Evolutionary conservation across 345 rosid genomes (phyloP).

Genomic region (Brassica nigra): DNA sequence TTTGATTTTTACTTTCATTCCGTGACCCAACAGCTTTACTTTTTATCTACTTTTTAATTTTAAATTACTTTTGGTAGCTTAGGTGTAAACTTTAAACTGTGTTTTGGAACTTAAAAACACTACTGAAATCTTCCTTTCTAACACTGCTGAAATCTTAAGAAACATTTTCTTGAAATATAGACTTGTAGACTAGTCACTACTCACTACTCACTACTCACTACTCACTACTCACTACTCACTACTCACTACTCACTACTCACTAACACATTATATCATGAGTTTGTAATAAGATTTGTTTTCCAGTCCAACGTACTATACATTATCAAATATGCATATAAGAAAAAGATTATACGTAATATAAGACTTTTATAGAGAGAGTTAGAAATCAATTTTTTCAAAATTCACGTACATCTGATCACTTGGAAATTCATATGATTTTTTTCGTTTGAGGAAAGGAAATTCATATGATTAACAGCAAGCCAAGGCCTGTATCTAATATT

Average conservation of each 20-base stretch:
- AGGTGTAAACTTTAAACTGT: constrained; percentile 7
- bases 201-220: neutral
- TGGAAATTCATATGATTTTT: neutral
- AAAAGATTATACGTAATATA: neutral
- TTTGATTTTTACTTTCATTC: constrained; percentile 19
- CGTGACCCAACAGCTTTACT: constrained; percentile 16
- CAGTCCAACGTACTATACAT: neutral
- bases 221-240: neutral
- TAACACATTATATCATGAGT: neutral
- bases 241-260: neutral
- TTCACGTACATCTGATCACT: neutral
- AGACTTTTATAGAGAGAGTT: neutral
- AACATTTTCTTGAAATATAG: neutral
- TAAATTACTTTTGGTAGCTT: constrained; percentile 12
- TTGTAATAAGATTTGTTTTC: neutral
- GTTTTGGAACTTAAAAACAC: neutral
- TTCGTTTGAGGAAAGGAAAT: neutral
- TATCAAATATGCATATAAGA: neutral
- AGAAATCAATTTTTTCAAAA: neutral
- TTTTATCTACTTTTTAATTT: neutral
- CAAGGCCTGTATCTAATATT: neutral
- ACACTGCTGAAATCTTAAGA: constrained; percentile 1
- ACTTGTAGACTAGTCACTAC: neutral
- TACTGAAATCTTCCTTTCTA: neutral
- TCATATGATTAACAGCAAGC: neutral